Evolutionary conservation across 352 stramenopile genomes (phyloP), one percentile per base, ranked within the genome.

Genomic region (Globisporangium orthogonon): DNA sequence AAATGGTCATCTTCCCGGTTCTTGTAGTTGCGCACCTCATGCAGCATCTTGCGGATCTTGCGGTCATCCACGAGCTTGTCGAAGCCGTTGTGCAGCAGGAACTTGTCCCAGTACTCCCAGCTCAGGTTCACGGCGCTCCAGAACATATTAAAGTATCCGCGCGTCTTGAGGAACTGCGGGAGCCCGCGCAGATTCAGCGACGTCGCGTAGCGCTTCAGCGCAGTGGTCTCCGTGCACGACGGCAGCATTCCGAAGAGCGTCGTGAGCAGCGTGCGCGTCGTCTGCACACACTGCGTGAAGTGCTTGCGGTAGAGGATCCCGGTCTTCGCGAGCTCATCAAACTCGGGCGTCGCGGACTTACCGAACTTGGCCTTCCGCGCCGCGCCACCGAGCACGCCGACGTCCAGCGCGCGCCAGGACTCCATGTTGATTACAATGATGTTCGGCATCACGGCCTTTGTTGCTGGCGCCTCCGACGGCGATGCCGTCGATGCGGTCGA

Each of bases 361-460:
- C 73, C 69, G 17, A 57, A 74, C 14, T 58, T 40, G 3, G 31
- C 23, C 43, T 83, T 84, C 50, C 83, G 79, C 15, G 58, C 60
- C 4, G 73, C 66, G 13, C 69, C 78, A 40, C 76, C 79, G 0
- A 89, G 63, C n/a, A 87, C 79, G 29, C 79, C 76, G 6, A 86
- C 73, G 51, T 90, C 77, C n/a, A 86, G 52, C 37, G 77, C 70
- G 3, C 77, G 71, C 74, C 74, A 90, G 10, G 76, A 87, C 52
- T 86, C 79, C 71, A 90, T 86, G 44, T 87, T 86, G 58, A 89
- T 67, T 31, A 90, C 64, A 50, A 89, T 84, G 23, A 89, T 83
- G 54, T 89, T 89, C 2, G 79, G 79, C 15, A 59, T 62, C 29
- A 62, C 23, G 3, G 50, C 44, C 28, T 63, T 63, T 1, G 45